A percentile compares a stretch with the other conserved stretches of the same genome.
These are phyloP conservation scores for Penicillium pulvis DNA, from an alignment of 495 filamentous ascomycete species.

Conservation along the genomic window DNA sequence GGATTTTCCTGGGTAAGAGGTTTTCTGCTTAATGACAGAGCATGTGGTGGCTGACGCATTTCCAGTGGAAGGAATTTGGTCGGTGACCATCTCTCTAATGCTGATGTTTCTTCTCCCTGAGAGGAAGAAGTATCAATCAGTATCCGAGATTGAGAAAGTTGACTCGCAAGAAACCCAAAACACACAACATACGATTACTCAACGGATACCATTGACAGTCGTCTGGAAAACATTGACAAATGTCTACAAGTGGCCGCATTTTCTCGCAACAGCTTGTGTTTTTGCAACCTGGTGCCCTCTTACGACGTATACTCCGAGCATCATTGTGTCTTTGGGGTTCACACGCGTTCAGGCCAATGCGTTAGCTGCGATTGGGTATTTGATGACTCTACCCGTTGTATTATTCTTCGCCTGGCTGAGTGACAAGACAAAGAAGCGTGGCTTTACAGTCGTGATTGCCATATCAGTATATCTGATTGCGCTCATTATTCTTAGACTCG, in stretches of 20 bases:
- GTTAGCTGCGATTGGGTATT: slow-evolving; percentile 35
- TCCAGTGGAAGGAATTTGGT: slow-evolving; percentile 50
- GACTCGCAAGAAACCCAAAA: neutral
- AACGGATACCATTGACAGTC: slow-evolving; percentile 8
- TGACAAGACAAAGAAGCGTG: slow-evolving; percentile 23
- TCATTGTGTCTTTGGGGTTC: slow-evolving; percentile 40
- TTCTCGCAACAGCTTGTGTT: slow-evolving; percentile 36
- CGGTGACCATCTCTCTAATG: slow-evolving; percentile 20
- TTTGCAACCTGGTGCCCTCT: slow-evolving; percentile 41
- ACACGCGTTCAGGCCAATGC: slow-evolving; percentile 33
- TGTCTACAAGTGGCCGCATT: slow-evolving; percentile 36
- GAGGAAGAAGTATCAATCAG: neutral
- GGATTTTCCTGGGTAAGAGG: slow-evolving; percentile 51
- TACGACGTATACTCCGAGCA: slow-evolving; percentile 40
- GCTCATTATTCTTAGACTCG: slow-evolving; percentile 18
- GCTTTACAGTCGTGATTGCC: slow-evolving; percentile 28
- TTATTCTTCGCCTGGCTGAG: slow-evolving; percentile 35
- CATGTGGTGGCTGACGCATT: neutral
- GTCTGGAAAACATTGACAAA: slow-evolving; percentile 26
- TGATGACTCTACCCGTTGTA: slow-evolving; percentile 34
- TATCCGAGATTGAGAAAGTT: neutral
- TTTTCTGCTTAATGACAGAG: neutral
- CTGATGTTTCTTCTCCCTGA: slow-evolving; percentile 44
- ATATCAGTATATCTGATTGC: slow-evolving; percentile 25
- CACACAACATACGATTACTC: neutral